Base-by-base conservation (phyloP, 352 stramenopile species). In the Thalassiosira gravida region DNA sequence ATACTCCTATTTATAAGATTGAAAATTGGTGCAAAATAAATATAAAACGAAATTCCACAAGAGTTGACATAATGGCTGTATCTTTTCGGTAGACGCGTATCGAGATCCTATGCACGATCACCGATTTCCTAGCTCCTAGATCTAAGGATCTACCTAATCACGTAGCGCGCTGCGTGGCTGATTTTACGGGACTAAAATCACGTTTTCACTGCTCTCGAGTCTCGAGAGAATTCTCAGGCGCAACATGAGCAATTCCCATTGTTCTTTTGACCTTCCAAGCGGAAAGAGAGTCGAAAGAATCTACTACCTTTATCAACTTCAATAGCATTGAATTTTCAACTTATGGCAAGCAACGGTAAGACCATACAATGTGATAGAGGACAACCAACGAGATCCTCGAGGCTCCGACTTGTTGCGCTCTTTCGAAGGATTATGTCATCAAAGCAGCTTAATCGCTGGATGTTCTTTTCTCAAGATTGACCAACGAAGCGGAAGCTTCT, bases 131-230 rank as follows among this genome's bases (percentile, higher is more conserved):
- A 44, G 35, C 35, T 44, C 35, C 35, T 13, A 44, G 35, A 44
- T 44, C 35, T 44, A 44, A 44, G 35, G 35, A 44, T 44, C 35
- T 13, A 44, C 35, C 35, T 44, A 6, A 44, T 13, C 35, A 44
- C 13, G 35, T 44, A 44, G 35, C 35, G 35, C 35, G 6, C 13
- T 44, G 35, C 35, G 35, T 44, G 35, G 35, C 35, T 44, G 35
- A 44, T 44, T 44, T n/a, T 44, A 44, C 13, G 35, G 35, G 35
- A 44, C 35, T 44, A 44, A 44, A 44, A 44, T 44, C 35, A 44
- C 35, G 35, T 44, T 44, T 44, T 44, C 35, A 44, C 6, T 44
- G 35, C 13, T 44, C n/a, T 44, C 35, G 13, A 13, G 6, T 44
- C 35, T 44, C 13, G 35, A 13, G 13, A 44, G 35, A 44, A 13